Evolutionary conservation across 306 rosid genomes (phyloP), one percentile per base, ranked within the genome.

Genomic region (Begonia fuchsioides): DNA sequence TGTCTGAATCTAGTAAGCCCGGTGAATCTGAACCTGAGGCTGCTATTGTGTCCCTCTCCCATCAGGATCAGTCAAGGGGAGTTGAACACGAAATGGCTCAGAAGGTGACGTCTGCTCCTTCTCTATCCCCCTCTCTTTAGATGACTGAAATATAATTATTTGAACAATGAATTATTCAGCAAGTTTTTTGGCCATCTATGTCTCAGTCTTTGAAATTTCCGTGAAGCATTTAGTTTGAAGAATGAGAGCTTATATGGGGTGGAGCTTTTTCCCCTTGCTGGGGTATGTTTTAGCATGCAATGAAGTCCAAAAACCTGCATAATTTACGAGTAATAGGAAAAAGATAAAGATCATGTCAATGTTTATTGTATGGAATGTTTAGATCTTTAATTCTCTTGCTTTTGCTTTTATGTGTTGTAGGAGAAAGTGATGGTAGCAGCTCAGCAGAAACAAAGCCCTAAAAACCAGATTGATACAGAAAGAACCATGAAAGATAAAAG

Each of bases 401-500:
- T 6, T 58, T 58, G 13, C 11, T 45, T 15, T 39, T 49, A 48
- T 40, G 17, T 58, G 49, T 58, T 19, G 65, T 56, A 90, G 95
- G 92, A 65, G 11, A 83, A 64, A 53, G 93, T 66, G 45, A 69
- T 53, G 19, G 54, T 57, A 56, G 59, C 76, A 50, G 72, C 64
- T 52, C 75, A 68, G 69, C 76, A 69, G 71, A 78, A 77, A 60
- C 67, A 41, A 58, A 56, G 62, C 69, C 53, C 61, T 55, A 75
- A 75, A 66, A 88, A 67, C 66, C 71, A 71, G 58, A 64, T 73
- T 54, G 83, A 63, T 63, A 39, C 50, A 17, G 77, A 77, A 67
- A 78, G 72, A 64, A 60, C 70, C 32, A 51, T 50, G 52, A 92
- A 73, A 77, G 96, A 74, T 56, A 75, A 73, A 72, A 58, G 55